Conservation (phyloP, 768 basidiomycete genomes). For the Trametes meyenii region DNA sequence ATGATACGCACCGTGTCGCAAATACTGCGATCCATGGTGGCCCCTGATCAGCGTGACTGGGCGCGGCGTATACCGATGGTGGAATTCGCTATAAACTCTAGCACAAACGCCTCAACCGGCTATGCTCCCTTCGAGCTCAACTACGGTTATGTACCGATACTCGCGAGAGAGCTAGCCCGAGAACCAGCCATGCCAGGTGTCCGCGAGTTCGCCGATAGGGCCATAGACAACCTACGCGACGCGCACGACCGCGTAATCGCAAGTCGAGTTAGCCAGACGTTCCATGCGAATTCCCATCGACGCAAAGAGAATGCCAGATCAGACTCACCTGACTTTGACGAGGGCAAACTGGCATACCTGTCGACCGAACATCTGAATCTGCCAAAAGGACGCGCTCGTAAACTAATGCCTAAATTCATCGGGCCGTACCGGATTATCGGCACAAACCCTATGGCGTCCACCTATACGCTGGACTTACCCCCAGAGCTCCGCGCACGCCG, state of each 20-base stretch:
- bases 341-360: constrained; percentile 38
- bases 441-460: constrained; percentile 27
- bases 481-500: constrained; percentile 27
- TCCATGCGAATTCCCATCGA: constrained; percentile 34
- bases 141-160: constrained; percentile 24
- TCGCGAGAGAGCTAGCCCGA: too few species aligned
- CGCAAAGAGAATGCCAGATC: constrained; percentile 13
- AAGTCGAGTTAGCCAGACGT: constrained; percentile 34
- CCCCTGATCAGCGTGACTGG: constrained; percentile 35
- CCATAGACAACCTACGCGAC: constrained; percentile 26
- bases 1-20: constrained; percentile 20
- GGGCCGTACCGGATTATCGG: constrained; percentile 40
- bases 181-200: constrained; percentile 28
- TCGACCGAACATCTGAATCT: constrained; percentile 41
- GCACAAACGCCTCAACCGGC: constrained; percentile 35
- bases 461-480: constrained; percentile 38
- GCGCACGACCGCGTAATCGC: constrained; percentile 45
- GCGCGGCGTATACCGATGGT: constrained; percentile 33
- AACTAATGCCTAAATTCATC: constrained; percentile 41
- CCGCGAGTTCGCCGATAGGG: constrained; percentile 29
- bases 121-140: constrained; percentile 39
- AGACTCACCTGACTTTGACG: constrained; percentile 6
- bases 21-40: constrained; percentile 14
- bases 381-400: constrained; percentile 37
- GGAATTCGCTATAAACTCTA: constrained; percentile 44